Evolutionary conservation across 2,329 filamentous ascomycete genomes (phyloP).

Genomic region (Aspergillus amoenus): DNA sequence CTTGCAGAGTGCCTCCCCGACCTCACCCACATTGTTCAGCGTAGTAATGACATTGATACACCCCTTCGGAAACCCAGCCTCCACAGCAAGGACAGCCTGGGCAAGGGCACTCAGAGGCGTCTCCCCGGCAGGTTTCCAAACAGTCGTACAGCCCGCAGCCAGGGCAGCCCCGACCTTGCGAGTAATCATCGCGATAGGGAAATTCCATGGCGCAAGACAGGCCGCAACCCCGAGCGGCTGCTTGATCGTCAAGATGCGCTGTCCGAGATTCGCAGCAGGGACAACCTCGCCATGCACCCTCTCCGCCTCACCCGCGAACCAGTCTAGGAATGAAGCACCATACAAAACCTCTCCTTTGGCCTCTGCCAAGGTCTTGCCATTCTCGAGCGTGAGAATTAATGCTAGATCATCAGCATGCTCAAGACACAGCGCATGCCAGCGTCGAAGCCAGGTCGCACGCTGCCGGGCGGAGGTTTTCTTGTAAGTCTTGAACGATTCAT

Average conservation of each 20-base stretch:
- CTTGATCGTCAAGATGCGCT: constrained; percentile 66
- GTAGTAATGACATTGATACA: constrained; percentile 21
- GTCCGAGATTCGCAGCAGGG: constrained; percentile 63
- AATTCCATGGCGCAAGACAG: constrained; percentile 88
- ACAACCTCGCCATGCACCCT: constrained; percentile 53
- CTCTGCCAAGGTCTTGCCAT: constrained; percentile 58
- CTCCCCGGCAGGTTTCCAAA: constrained; percentile 36
- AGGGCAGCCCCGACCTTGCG: constrained; percentile 36
- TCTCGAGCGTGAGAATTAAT: constrained; percentile 59
- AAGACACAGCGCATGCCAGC: constrained; percentile 57
- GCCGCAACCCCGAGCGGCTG: constrained; percentile 82
- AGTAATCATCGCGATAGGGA: constrained; percentile 71
- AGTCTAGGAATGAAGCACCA: constrained; percentile 51
- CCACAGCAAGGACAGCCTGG: constrained; percentile 23
- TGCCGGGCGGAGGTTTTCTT: constrained; percentile 7
- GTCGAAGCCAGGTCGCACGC: constrained; percentile 38
- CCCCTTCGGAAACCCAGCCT: constrained; percentile 34
- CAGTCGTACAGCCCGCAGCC: constrained; percentile 38
- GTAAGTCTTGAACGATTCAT: constrained; percentile 2
- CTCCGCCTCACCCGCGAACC: constrained; percentile 55
- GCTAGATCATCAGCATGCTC: constrained; percentile 52
- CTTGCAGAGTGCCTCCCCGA: constrained; percentile 9
- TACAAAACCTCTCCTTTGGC: constrained; percentile 50
- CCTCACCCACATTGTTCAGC: constrained; percentile 2
- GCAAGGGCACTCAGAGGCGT: constrained; percentile 35